Base-by-base conservation (phyloP, 1,284 basidiomycete species). In the Trametes polyzona region DNA sequence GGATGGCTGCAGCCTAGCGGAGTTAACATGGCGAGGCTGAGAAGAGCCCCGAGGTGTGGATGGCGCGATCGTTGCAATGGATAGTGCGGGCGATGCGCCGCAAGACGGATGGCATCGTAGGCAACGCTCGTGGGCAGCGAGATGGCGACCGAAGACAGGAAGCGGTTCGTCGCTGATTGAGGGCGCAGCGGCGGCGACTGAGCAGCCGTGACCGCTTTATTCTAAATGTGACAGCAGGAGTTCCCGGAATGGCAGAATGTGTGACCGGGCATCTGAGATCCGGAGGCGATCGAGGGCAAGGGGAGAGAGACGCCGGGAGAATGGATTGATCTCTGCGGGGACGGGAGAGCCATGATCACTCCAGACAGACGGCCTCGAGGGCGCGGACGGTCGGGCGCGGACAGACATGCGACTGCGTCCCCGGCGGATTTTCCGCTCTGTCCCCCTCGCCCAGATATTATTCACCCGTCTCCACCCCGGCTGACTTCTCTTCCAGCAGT, bases 401-500 rank as follows among this genome's bases (percentile, higher is more conserved):
- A 4, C 33, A 10, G 46, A 27, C 30, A 43, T 29, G 52, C 43
- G 27, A 42, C n/a, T n/a, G n/a, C n/a, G n/a, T n/a, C n/a, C n/a
- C n/a, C n/a, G n/a, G n/a, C 39, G 40, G 46, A 48, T 48, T n/a
- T 49, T 47, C 56, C 49, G 46, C 56, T 33, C 46, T 47, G 37
- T 24, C 39, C 46, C 50, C 46, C 50, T 30, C 32, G 19, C 24
- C 11, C 46, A 27, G 12, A 23, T 58, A 47, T 36, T 48, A 52
- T 52, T 57, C 48, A 24, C 40, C 49, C 51, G n/a, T 36, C 44
- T 19, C 37, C 40, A 37, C 49, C 29, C 29, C 29, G 41, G 26
- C 42, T 29, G 21, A 32, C 19, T 26, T 32, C 24, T 26, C 44
- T 48, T 40, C 46, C 32, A n/a, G 46, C 37, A 19, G 36, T 3